Conservation (phyloP, 106 monocot genomes). For the Agapanthus africanus region DNA sequence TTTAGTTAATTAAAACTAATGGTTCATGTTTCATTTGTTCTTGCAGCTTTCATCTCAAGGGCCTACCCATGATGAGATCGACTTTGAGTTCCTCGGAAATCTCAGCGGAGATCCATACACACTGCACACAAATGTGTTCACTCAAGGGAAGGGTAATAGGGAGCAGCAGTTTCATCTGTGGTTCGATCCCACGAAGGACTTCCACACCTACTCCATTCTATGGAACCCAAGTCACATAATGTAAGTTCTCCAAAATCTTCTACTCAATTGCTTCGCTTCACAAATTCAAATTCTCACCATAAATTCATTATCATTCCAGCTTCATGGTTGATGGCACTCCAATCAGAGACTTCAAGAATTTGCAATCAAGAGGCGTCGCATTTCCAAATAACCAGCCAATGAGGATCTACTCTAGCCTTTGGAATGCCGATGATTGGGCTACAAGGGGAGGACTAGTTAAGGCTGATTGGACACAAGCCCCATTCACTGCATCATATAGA, state of each 20-base stretch:
- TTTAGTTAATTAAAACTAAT: background rate
- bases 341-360: conserved; percentile 15
- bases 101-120: conserved; percentile 44
- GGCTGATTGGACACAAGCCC: conserved; percentile 51
- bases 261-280: background rate
- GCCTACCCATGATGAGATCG: conserved; percentile 36
- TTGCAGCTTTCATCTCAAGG: conserved; percentile 16
- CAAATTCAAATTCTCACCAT: background rate
- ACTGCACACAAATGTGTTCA: conserved; percentile 58
- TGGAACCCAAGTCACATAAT: conserved; percentile 32
- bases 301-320: background rate
- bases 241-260: background rate
- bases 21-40: background rate
- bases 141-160: conserved; percentile 44
- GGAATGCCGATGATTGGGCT: conserved; percentile 37
- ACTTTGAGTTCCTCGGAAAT: conserved; percentile 65
- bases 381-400: conserved; percentile 16
- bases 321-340: conserved; percentile 15
- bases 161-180: conserved; percentile 53
- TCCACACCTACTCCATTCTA: conserved; percentile 53
- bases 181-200: conserved; percentile 54
- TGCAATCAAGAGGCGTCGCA: conserved; percentile 4
- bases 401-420: conserved; percentile 22
- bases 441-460: conserved; percentile 54
- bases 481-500: conserved; percentile 37